Percentiles rank a stretch among this genome's conserved stretches.
phyloP scores from a whole-genome alignment of 2,329 filamentous ascomycete species.

The Pseudogymnoascus sp. region DNA sequence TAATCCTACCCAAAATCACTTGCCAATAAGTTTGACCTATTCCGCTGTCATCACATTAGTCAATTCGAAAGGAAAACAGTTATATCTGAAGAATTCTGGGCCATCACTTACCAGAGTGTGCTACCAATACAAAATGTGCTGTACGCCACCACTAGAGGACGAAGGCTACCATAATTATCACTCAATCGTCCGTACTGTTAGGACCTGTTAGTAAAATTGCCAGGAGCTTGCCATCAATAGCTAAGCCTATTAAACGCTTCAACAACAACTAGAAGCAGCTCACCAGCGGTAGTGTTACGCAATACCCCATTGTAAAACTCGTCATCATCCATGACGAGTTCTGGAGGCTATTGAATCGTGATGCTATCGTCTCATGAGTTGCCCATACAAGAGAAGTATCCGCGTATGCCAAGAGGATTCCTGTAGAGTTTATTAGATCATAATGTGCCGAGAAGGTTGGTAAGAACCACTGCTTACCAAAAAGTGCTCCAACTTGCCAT shows the following conservation, averaged over 20 bases:
- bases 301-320: constrained; percentile 19
- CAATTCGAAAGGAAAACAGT: background rate
- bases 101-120: background rate
- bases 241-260: background rate
- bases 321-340: constrained; percentile 22
- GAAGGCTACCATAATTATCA: constrained; percentile 6
- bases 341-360: constrained; percentile 15
- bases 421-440: constrained; percentile 14
- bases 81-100: background rate
- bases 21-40: constrained; percentile 5
- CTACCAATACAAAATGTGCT: constrained; percentile 4
- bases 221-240: background rate
- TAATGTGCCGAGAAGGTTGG: background rate
- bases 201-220: background rate
- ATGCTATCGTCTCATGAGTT: constrained; percentile 20
- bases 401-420: constrained; percentile 17
- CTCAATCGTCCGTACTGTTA: constrained; percentile 13
- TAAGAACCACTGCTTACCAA: background rate
- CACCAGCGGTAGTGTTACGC: constrained; percentile 18
- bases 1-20: constrained; percentile 1
- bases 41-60: background rate
- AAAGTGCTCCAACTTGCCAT: constrained; percentile 3
- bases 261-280: background rate
- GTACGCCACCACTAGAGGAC: constrained; percentile 4
- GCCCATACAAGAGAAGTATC: constrained; percentile 20